These are phyloP conservation scores for Scenedesmus sp. DNA, from an alignment of 163 green algal species.

Conservation along the genomic window DNA sequence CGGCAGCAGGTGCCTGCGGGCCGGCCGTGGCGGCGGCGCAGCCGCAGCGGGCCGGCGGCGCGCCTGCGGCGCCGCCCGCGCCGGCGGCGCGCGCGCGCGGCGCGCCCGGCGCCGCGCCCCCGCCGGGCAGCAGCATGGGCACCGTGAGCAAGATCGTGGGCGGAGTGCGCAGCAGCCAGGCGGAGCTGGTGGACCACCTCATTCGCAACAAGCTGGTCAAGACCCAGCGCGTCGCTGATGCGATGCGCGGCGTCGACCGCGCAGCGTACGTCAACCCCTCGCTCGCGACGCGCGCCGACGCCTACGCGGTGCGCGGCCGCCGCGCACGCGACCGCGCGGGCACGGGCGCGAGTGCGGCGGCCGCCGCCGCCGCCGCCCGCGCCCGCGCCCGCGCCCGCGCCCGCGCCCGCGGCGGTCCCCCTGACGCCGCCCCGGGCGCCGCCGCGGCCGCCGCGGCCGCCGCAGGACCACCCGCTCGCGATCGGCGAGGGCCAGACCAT, in stretches of 20 bases:
- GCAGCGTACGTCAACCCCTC: slow-evolving; percentile 46
- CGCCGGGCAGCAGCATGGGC: slow-evolving; percentile 7
- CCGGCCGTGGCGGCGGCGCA: too few species aligned
- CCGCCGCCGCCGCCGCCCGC: not conserved
- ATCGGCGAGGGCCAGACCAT: slow-evolving; percentile 81
- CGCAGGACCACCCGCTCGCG: slow-evolving; percentile 68
- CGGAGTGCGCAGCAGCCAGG: slow-evolving; percentile 26
- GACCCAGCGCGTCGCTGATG: slow-evolving; percentile 45
- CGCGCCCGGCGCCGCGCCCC: too few species aligned
- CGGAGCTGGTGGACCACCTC: slow-evolving; percentile 51
- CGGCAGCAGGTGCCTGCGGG: too few species aligned
- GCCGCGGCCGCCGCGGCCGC: too few species aligned
- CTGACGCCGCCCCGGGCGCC: too few species aligned
- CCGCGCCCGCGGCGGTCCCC: not conserved
- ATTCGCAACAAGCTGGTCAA: slow-evolving; percentile 44
- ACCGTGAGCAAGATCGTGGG: not conserved
- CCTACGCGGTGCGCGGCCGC: slow-evolving; percentile 45
- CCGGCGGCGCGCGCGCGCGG: too few species aligned
- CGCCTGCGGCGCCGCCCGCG: too few species aligned
- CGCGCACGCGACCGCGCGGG: too few species aligned
- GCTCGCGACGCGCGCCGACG: slow-evolving; percentile 25
- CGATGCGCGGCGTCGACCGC: slow-evolving; percentile 57
- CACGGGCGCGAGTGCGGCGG: not conserved
- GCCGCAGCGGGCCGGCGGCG: too few species aligned
- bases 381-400: not conserved